phyloP scores from a whole-genome alignment of 1,284 basidiomycete genomes.

The Neonothopanus nambi region DNA sequence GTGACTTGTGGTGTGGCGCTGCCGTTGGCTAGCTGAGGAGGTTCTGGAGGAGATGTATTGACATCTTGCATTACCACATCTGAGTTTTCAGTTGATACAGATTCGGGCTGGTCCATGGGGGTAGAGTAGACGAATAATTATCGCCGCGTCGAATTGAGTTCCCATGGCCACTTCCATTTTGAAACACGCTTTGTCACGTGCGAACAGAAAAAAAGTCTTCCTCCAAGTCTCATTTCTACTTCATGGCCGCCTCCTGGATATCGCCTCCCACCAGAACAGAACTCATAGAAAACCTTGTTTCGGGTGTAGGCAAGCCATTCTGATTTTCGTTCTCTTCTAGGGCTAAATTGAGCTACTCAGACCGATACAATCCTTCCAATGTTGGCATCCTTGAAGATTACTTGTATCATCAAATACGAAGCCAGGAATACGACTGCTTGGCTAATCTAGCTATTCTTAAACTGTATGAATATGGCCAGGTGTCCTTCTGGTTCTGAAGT shows the following conservation, averaged over 20 bases:
- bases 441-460: conserved; percentile 91
- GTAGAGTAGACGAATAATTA: too few species aligned
- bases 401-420: conserved; percentile 88
- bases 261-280: conserved; percentile 76
- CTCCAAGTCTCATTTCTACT: conserved; percentile 1
- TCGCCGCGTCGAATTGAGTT: background rate
- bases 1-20: background rate
- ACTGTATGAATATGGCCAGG: conserved; percentile 47
- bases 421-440: conserved; percentile 89
- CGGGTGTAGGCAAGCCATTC: conserved; percentile 76
- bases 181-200: background rate
- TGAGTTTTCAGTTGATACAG: background rate
- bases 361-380: conserved; percentile 96
- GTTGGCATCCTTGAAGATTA: conserved; percentile 93
- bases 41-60: background rate
- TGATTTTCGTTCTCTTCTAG: conserved; percentile 4
- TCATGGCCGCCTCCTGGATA: conserved; percentile 61
- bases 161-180: too few species aligned
- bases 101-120: background rate
- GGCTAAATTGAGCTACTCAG: conserved; percentile 39
- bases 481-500: conserved; percentile 5
- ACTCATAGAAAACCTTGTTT: conserved; percentile 87
- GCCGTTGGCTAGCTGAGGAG: background rate
- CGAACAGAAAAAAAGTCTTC: conserved; percentile 6
- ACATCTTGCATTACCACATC: conserved; percentile 11